A percentile compares a stretch with the other conserved stretches of the same genome.
Evolutionary conservation across 2,329 filamentous ascomycete species (phyloP).

Genomic region (Penicillium sp.): DNA sequence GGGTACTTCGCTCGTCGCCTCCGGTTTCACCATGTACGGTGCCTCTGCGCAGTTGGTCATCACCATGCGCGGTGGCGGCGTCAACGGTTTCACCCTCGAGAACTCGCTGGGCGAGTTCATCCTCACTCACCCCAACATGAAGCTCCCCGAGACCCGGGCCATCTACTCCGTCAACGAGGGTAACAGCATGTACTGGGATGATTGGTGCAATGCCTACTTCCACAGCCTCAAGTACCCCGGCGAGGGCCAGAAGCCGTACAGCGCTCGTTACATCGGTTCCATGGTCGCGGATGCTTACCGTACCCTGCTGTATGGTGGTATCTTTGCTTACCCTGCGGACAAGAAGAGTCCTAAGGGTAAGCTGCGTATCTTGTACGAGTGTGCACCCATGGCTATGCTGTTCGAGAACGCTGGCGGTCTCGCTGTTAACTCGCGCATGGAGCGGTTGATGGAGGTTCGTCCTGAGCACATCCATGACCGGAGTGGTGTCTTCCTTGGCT

Average conservation of each 20-base stretch:
- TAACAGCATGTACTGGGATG: slow-evolving; percentile 95
- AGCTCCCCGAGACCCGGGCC: slow-evolving; percentile 74
- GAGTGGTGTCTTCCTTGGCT: slow-evolving; percentile 95
- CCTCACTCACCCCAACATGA: slow-evolving; percentile 94
- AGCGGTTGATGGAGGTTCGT: slow-evolving; percentile 84
- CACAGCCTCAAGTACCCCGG: slow-evolving; percentile 82
- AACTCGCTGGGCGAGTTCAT: slow-evolving; percentile 98
- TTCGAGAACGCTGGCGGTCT: slow-evolving; percentile 98
- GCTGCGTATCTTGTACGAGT: slow-evolving; percentile 96
- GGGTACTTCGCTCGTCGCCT: slow-evolving; percentile 87
- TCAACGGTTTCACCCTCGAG: slow-evolving; percentile 98
- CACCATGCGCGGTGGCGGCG: slow-evolving; percentile 88
- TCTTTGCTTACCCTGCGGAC: slow-evolving; percentile 97
- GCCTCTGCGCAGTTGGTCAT: slow-evolving; percentile 95
- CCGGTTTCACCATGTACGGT: slow-evolving; percentile 99
- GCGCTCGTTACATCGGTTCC: slow-evolving; percentile 90
- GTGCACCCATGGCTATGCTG: slow-evolving; percentile 97
- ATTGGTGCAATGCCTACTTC: slow-evolving; percentile 85
- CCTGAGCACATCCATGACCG: slow-evolving; percentile 94
- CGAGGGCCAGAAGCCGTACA: slow-evolving; percentile 82
- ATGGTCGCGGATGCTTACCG: slow-evolving; percentile 99
- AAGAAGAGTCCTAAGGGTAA: slow-evolving; percentile 99
- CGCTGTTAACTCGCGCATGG: slow-evolving; percentile 89
- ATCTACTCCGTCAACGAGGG: slow-evolving; percentile 99
- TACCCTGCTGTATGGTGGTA: slow-evolving; percentile 90